These are phyloP conservation scores for Pseudogymnoascus sp. DNA, from an alignment of 2,329 filamentous ascomycete genomes.

Conservation along the genomic window DNA sequence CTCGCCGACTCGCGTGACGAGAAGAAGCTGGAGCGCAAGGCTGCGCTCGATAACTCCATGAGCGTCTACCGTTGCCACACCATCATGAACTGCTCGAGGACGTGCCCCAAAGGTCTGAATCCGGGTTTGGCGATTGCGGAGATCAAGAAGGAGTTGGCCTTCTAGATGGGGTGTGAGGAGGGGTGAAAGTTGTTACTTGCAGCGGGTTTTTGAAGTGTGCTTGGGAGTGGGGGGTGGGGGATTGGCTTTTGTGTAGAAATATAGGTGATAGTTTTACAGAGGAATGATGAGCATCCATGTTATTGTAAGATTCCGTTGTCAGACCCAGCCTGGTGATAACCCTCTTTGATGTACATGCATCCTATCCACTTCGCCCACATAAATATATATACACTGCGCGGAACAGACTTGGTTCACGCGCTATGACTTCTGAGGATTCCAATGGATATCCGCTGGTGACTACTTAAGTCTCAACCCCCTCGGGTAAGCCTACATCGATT, in stretches of 20 bases:
- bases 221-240: neutral
- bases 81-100: conserved; percentile 96
- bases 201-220: conserved; percentile 6
- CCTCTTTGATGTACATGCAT: neutral
- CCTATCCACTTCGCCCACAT: neutral
- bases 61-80: conserved; percentile 98
- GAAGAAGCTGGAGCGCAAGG: conserved; percentile 78
- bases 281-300: neutral
- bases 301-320: neutral
- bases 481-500: neutral
- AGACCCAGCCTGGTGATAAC: neutral
- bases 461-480: neutral
- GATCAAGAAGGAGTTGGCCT: conserved; percentile 95
- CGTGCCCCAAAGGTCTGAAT: conserved; percentile 97
- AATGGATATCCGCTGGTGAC: neutral
- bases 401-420: neutral
- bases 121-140: conserved; percentile 90
- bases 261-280: conserved; percentile 7
- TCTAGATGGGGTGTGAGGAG: conserved; percentile 17
- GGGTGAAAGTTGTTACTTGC: conserved; percentile 5
- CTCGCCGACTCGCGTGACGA: conserved; percentile 91
- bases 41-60: conserved; percentile 95
- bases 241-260: conserved; percentile 6
- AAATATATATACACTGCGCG: neutral
- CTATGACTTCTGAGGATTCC: neutral